Evolutionary conservation across 331 rosid species (phyloP).

Genomic region (Prunus yedoensis): DNA sequence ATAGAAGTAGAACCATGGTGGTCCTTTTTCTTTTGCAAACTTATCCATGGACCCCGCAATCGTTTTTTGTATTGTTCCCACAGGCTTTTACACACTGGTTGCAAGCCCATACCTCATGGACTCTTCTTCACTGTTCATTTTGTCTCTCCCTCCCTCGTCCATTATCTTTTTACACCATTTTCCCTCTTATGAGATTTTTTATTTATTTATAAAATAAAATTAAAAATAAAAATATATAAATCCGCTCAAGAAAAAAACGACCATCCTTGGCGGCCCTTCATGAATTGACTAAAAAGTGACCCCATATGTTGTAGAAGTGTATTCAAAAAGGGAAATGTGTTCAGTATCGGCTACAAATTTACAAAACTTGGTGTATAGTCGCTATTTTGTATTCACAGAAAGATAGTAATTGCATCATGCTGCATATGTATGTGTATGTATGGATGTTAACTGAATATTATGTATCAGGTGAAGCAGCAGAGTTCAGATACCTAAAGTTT

Average conservation of each 20-base stretch:
- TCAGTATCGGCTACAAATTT: background rate
- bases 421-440: background rate
- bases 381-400: background rate
- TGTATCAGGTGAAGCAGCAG: background rate
- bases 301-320: background rate
- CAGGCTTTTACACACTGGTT: constrained; percentile 9
- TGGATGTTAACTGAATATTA: background rate
- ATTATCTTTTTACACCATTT: constrained; percentile 12
- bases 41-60: constrained; percentile 30
- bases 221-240: no score
- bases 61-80: constrained; percentile 25
- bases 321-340: background rate
- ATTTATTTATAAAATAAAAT: no score
- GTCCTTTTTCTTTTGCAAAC: constrained; percentile 32
- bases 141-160: background rate
- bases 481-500: background rate
- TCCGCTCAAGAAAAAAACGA: no score
- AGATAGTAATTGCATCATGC: background rate
- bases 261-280: no score
- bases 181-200: background rate
- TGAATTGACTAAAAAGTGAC: no score
- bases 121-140: constrained; percentile 1
- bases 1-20: constrained; percentile 35
- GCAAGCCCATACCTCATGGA: constrained; percentile 11
- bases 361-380: background rate